phyloP scores from a whole-genome alignment of 495 filamentous ascomycete species.

The Cryomyces minteri region DNA sequence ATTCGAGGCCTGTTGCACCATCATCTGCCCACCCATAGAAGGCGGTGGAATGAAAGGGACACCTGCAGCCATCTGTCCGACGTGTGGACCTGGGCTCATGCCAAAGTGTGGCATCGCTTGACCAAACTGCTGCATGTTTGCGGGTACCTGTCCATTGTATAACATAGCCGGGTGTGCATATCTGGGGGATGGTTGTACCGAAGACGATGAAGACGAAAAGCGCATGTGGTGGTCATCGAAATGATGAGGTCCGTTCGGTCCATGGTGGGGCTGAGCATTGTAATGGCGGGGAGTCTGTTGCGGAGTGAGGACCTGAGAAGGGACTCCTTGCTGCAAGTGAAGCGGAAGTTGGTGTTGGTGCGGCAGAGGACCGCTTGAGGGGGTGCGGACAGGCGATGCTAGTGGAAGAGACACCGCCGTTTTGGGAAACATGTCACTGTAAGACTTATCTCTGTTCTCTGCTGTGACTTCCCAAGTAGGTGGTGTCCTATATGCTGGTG shows the following conservation, averaged over 20 bases:
- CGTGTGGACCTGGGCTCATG: constrained; percentile 30
- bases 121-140: constrained; percentile 41
- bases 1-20: too few species aligned
- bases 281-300: constrained; percentile 17
- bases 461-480: constrained; percentile 58
- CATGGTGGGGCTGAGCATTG: constrained; percentile 15
- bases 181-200: constrained; percentile 63
- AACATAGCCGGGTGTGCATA: constrained; percentile 49
- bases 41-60: too few species aligned
- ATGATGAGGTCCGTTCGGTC: constrained; percentile 38
- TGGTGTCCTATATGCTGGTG: constrained; percentile 54
- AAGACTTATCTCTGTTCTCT: constrained; percentile 48
- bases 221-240: constrained; percentile 77
- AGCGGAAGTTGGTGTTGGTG: constrained; percentile 60
- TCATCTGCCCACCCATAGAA: too few species aligned
- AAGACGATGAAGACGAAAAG: constrained; percentile 57
- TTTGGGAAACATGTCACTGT: constrained; percentile 59
- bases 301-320: constrained; percentile 11
- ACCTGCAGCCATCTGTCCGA: too few species aligned
- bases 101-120: constrained; percentile 55
- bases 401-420: constrained; percentile 30
- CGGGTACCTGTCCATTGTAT: constrained; percentile 51
- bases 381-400: constrained; percentile 48
- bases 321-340: constrained; percentile 20
- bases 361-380: constrained; percentile 41